Percentiles rank a stretch among this genome's conserved stretches.
Conservation (phyloP, 805 yeast species). For the Candida arabinofermentans region DNA sequence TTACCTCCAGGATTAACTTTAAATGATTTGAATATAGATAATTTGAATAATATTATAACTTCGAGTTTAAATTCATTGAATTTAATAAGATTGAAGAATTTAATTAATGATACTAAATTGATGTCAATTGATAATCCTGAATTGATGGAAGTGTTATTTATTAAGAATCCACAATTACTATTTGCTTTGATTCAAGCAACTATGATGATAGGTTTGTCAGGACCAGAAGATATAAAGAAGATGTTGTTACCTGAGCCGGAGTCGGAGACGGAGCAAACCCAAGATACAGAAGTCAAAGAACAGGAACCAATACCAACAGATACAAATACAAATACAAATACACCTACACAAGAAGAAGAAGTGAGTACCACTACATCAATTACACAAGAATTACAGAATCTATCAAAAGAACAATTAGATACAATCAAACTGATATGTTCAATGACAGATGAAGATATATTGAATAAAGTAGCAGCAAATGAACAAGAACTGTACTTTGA, state of each 20-base stretch:
- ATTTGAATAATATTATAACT: conserved; percentile 42
- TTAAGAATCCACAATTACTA: conserved; percentile 73
- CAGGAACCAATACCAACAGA: background rate
- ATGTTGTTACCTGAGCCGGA: conserved; percentile 13
- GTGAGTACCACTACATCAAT: too few relatives aligned
- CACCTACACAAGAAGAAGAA: background rate
- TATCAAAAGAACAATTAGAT: conserved; percentile 16
- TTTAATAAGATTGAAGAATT: conserved; percentile 39
- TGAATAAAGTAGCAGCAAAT: conserved; percentile 12
- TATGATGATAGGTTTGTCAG: conserved; percentile 34
- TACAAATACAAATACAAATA: background rate
- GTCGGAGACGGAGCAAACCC: background rate
- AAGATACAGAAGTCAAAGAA: background rate
- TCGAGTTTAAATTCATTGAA: conserved; percentile 44
- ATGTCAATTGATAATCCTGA: conserved; percentile 56
- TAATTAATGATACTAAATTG: conserved; percentile 54
- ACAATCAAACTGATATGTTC: conserved; percentile 21
- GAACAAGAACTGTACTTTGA: conserved; percentile 22
- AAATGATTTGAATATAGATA: conserved; percentile 27
- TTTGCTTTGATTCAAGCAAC: conserved; percentile 79
- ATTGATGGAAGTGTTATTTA: conserved; percentile 55
- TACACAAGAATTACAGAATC: conserved; percentile 3
- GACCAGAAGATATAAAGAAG: conserved; percentile 20
- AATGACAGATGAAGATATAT: conserved; percentile 22
- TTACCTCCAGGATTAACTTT: conserved; percentile 53